Base-by-base conservation (phyloP, 2,329 filamentous ascomycete species). In the Ophiosphaerella herpotricha region DNA sequence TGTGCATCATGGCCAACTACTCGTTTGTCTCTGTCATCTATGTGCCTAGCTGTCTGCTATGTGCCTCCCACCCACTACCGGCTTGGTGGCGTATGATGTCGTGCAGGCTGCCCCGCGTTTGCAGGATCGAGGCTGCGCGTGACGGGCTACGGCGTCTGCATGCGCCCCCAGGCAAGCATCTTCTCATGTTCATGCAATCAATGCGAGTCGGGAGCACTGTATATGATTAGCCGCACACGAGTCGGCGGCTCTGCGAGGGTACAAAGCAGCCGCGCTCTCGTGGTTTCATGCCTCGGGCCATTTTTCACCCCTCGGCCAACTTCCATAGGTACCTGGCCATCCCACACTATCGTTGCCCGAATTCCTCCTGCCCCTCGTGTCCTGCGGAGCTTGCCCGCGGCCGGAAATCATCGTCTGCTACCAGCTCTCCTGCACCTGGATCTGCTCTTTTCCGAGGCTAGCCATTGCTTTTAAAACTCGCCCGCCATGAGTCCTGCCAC, bases 401-500 rank as follows among this genome's bases (percentile, higher is more conserved):
- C 61, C 63, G 63, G 55, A 29, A 52, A 65, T 52, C 44, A 16
- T 18, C 23, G 36, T 37, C 38, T 44, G 3, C 14, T 34, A 48
- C 40, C 36, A 52, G 6, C 26, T 29, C 26, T 39, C 21, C 31
- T n/a, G 24, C n/a, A 14, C 23, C 24, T 29, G 26, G 13, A 32
- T 24, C n/a, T 8, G 26, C 39, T 35, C 33, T 42, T 45, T 61
- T 58, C 66, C 66, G 64, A 67, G 64, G 64, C 60, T 67, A 66
- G 65, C 52, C 50, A 42, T 39, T 45, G 36, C 50, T 51, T 43
- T 43, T 46, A 32, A 43, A 42, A 46, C 32, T 35, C 29, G 43
- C 46, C 60, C 51, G 56, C 57, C 55, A 71, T 72, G 68, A 67
- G 58, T 59, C 58, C 64, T 37, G 55, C 61, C n/a, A 53, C 64